Conservation (phyloP, 768 basidiomycete species). For the Cystobasidiopsis lactophilus region DNA sequence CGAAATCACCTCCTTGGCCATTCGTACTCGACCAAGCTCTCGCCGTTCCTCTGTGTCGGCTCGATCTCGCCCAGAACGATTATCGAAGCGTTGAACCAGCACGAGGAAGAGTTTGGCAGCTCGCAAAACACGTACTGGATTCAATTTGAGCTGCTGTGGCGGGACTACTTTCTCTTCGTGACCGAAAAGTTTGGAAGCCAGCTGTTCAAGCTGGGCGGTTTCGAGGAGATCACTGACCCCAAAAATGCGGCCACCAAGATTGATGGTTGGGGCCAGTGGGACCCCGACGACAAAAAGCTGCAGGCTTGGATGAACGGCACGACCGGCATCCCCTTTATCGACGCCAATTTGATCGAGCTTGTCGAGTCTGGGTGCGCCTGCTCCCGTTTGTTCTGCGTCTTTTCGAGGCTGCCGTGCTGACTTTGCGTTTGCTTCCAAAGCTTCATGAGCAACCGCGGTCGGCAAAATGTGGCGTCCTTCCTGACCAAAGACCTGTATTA, state of each 20-base stretch:
- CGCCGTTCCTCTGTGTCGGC: conserved; percentile 26
- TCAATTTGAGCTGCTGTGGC: conserved; percentile 27
- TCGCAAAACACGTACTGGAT: conserved; percentile 27
- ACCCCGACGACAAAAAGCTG: conserved; percentile 17
- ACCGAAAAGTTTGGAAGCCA: conserved; percentile 5
- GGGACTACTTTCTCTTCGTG: conserved; percentile 28
- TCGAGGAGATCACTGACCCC: conserved; percentile 22
- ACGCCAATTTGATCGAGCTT: conserved; percentile 27
- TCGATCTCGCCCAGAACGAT: conserved; percentile 18
- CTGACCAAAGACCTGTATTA: conserved; percentile 26
- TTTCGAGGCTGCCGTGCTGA: neutral
- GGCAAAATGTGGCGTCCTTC: conserved; percentile 31
- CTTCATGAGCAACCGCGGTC: conserved; percentile 28
- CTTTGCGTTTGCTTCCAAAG: neutral
- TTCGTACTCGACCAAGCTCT: conserved; percentile 29
- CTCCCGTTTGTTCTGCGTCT: neutral
- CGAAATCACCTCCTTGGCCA: conserved; percentile 27
- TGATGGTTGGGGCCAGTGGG: conserved; percentile 18
- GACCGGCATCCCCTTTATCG: conserved; percentile 6
- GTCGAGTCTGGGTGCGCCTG: conserved; percentile 22
- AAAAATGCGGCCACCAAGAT: conserved; percentile 16
- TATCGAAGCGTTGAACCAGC: conserved; percentile 7
- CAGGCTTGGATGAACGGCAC: neutral
- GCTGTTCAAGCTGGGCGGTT: conserved; percentile 26
- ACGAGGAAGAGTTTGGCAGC: conserved; percentile 20